Conservation (phyloP, 306 rosid species). For the Castanopsis chinensis region DNA sequence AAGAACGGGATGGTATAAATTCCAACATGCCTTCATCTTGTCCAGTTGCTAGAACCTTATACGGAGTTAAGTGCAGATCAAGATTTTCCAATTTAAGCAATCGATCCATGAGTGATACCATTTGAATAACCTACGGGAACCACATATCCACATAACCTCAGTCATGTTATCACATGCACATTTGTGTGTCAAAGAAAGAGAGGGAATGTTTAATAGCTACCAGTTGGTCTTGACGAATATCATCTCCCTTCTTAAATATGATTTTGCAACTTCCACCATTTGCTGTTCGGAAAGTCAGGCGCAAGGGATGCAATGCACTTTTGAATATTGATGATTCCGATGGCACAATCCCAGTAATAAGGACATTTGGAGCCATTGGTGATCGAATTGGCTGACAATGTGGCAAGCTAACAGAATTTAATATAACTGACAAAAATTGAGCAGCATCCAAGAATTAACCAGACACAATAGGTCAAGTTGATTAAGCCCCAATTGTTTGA, state of each 20-base stretch:
- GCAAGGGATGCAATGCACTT: slow-evolving; percentile 95
- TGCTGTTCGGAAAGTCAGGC: slow-evolving; percentile 82
- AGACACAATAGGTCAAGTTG: slow-evolving; percentile 3
- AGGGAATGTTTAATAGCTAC: slow-evolving; percentile 47
- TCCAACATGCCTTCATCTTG: slow-evolving; percentile 99
- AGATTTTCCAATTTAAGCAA: slow-evolving; percentile 91
- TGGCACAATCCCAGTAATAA: slow-evolving; percentile 83
- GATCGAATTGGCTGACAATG: slow-evolving; percentile 81
- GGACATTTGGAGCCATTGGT: slow-evolving; percentile 82
- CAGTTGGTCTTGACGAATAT: slow-evolving; percentile 94
- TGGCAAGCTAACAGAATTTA: slow-evolving; percentile 22
- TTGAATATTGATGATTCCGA: slow-evolving; percentile 92
- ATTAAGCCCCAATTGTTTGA: not conserved
- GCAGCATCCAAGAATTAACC: slow-evolving; percentile 15
- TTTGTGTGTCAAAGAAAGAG: slow-evolving; percentile 10
- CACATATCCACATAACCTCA: slow-evolving; percentile 25
- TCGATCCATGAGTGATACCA: slow-evolving; percentile 98
- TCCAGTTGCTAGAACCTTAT: slow-evolving; percentile 93
- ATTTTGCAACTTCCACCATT: slow-evolving; percentile 76
- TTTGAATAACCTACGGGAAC: slow-evolving; percentile 82
- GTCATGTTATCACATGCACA: not conserved
- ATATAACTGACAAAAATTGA: slow-evolving; percentile 6
- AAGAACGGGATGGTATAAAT: slow-evolving; percentile 86
- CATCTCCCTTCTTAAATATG: slow-evolving; percentile 95
- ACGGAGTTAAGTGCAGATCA: slow-evolving; percentile 88